These are phyloP conservation scores for Jatropha podagrica DNA, from an alignment of 441 rosid genomes.

Conservation along the genomic window DNA sequence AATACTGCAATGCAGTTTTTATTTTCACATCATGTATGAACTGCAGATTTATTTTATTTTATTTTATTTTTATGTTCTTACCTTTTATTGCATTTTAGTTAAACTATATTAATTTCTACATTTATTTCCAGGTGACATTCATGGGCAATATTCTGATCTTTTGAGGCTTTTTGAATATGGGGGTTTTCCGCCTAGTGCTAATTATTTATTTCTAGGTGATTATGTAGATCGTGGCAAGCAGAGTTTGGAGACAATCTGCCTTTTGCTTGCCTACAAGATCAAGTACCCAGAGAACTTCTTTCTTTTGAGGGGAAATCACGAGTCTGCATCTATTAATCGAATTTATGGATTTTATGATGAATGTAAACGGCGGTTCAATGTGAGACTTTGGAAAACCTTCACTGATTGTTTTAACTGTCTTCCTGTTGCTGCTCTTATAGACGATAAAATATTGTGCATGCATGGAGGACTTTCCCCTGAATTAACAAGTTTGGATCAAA, in stretches of 20 bases:
- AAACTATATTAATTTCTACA: not conserved
- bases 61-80: not conserved
- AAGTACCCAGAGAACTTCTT: constrained; percentile 95
- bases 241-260: constrained; percentile 92
- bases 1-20: too few species aligned
- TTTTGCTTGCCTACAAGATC: constrained; percentile 85
- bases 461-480: constrained; percentile 99
- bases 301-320: constrained; percentile 88
- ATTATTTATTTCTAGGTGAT: constrained; percentile 87
- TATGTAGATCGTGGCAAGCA: constrained; percentile 97
- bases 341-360: constrained; percentile 94
- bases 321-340: constrained; percentile 92
- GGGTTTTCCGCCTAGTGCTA: constrained; percentile 89
- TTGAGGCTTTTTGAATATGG: constrained; percentile 92
- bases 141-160: constrained; percentile 90
- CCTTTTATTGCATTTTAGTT: not conserved
- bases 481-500: constrained; percentile 66
- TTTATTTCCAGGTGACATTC: constrained; percentile 71
- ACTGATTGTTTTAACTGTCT: constrained; percentile 91
- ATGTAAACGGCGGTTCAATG: constrained; percentile 87
- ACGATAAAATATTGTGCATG: constrained; percentile 93
- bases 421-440: constrained; percentile 89
- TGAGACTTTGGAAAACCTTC: constrained; percentile 81
- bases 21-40: not conserved
- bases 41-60: not conserved